Conservation (phyloP, 495 filamentous ascomycete species). For the Hypoxylon fuscum region DNA sequence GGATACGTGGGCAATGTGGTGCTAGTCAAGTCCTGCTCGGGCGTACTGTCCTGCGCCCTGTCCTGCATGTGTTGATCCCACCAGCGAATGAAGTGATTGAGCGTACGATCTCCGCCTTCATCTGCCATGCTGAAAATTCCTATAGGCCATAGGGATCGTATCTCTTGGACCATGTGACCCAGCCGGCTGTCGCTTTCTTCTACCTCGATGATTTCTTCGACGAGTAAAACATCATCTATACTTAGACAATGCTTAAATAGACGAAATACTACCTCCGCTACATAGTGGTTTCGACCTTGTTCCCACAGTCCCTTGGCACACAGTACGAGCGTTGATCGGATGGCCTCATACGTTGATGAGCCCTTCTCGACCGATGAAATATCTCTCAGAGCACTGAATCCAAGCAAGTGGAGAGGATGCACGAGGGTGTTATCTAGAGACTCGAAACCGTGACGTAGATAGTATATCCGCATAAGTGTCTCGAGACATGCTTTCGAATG, state of each 20-base stretch:
- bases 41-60: background rate
- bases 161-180: slow-evolving; percentile 18
- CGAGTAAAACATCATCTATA: slow-evolving; percentile 16
- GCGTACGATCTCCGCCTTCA: slow-evolving; percentile 19
- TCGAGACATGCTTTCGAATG: slow-evolving; percentile 36
- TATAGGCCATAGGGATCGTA: slow-evolving; percentile 32
- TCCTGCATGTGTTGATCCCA: slow-evolving; percentile 14
- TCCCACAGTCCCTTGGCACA: slow-evolving; percentile 37
- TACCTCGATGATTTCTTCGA: slow-evolving; percentile 16
- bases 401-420: slow-evolving; percentile 21
- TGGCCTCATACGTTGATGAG: slow-evolving; percentile 12
- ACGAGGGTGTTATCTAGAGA: slow-evolving; percentile 33
- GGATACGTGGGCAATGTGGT: slow-evolving; percentile 12
- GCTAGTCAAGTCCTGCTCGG: slow-evolving; percentile 3
- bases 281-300: slow-evolving; percentile 32
- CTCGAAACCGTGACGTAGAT: slow-evolving; percentile 53
- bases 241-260: slow-evolving; percentile 23
- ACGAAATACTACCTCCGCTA: slow-evolving; percentile 29
- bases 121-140: slow-evolving; percentile 24
- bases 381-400: slow-evolving; percentile 27
- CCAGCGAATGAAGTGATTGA: slow-evolving; percentile 25
- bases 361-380: slow-evolving; percentile 13
- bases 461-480: slow-evolving; percentile 52
- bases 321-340: slow-evolving; percentile 28
- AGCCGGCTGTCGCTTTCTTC: slow-evolving; percentile 24